Evolutionary conservation across 1,284 basidiomycete species (phyloP).

Genomic region (Apiotrichum domesticum): DNA sequence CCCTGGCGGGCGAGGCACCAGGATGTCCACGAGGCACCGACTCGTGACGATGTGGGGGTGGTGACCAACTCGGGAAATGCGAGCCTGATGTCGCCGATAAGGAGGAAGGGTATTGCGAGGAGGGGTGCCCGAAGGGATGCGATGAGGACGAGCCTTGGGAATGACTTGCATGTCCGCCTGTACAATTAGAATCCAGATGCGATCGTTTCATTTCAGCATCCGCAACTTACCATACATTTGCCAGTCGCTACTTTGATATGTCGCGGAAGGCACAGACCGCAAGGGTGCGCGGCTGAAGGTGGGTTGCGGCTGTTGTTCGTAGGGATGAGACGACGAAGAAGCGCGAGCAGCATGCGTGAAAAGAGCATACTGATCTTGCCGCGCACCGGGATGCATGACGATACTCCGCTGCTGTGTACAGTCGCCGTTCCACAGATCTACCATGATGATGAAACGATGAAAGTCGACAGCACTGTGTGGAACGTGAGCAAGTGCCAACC

Average conservation of each 20-base stretch:
- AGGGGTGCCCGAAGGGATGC: background rate
- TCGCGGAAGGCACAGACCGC: background rate
- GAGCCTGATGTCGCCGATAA: background rate
- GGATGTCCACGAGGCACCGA: background rate
- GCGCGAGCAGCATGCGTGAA: slow-evolving; percentile 11
- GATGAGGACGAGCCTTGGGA: background rate
- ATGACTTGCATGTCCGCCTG: background rate
- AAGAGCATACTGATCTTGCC: slow-evolving; percentile 16
- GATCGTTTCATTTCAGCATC: background rate
- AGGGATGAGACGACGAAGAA: slow-evolving; percentile 1
- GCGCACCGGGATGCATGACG: slow-evolving; percentile 64
- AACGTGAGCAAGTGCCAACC: background rate
- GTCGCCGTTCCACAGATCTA: slow-evolving; percentile 79
- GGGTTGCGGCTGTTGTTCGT: background rate
- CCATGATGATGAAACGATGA: slow-evolving; percentile 57
- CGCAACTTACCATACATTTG: slow-evolving; percentile 3
- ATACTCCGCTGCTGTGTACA: slow-evolving; percentile 74
- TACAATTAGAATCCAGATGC: too few relatives aligned
- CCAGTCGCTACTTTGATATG: slow-evolving; percentile 1
- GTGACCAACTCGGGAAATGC: background rate
- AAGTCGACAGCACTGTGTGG: too few relatives aligned
- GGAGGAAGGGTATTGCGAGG: background rate
- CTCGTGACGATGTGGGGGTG: background rate
- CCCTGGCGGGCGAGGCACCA: background rate
- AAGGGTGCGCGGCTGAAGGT: background rate